Percentiles rank a stretch among this genome's conserved stretches.
These are phyloP conservation scores for Gliomastix tumulicola DNA, from an alignment of 2,329 filamentous ascomycete species.

Conservation along the genomic window DNA sequence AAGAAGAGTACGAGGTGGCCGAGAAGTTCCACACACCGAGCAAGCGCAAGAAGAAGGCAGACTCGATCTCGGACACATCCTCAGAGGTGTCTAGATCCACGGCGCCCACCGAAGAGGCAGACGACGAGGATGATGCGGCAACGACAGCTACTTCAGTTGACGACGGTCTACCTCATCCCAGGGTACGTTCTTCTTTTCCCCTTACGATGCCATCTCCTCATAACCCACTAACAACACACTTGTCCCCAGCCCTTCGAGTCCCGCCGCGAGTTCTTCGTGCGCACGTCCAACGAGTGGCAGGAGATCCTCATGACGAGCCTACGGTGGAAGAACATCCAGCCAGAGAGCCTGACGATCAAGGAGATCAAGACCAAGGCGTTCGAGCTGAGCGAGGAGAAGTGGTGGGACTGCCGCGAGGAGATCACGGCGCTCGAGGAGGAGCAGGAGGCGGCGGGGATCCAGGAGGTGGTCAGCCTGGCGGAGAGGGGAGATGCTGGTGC, in stretches of 20 bases:
- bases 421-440: constrained; percentile 88
- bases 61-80: constrained; percentile 31
- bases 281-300: constrained; percentile 88
- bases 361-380: constrained; percentile 91
- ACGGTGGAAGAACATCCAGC: constrained; percentile 58
- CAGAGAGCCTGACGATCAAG: constrained; percentile 69
- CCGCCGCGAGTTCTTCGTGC: constrained; percentile 83
- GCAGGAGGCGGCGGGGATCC: constrained; percentile 90
- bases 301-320: constrained; percentile 72
- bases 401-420: constrained; percentile 98
- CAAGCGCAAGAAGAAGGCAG: constrained; percentile 49
- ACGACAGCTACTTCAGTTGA: constrained; percentile 48
- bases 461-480: constrained; percentile 83
- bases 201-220: background rate
- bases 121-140: constrained; percentile 39
- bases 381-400: constrained; percentile 87
- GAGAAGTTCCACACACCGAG: constrained; percentile 41
- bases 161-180: constrained; percentile 68
- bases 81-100: constrained; percentile 19
- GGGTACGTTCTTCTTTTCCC: constrained; percentile 29
- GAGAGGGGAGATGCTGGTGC: constrained; percentile 56
- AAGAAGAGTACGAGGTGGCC: constrained; percentile 36
- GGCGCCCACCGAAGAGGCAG: constrained; percentile 7
- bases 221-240: background rate
- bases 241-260: constrained; percentile 71